Base-by-base conservation (phyloP, 768 basidiomycete species). In the Hirschioporus abietinus region DNA sequence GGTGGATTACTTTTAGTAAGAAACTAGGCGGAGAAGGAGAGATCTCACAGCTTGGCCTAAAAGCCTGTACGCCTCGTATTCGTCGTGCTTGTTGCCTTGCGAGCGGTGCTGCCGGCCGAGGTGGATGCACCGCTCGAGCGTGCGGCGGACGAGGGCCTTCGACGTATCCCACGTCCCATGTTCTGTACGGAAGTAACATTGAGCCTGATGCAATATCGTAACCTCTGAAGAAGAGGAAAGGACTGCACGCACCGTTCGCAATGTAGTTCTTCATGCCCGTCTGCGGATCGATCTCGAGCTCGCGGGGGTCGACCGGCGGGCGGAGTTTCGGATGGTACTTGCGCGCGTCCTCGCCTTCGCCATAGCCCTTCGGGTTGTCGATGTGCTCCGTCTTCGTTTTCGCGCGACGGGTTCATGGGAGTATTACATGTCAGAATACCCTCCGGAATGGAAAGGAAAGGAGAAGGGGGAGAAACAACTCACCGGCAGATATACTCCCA, bases 201-300 rank as follows among this genome's bases (percentile, higher is more conserved):
- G 12, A 52, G 34, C 27, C 24, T 34, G 35, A 23, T 52, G 24
- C 42, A 58, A 27, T n/a, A 30, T 26, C 59, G 71, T 15, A 67
- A 85, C 86, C 86, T 75, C 25, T 12, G 9, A 36, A 64, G 57
- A 20, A 58, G 42, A 35, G 23, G 30, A 35, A 20, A 27, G 35
- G 52, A 34, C 24, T n/a, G 23, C 23, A 58, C 71, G 12, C 67
- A 85, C 87, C 86, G 75, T 95, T 96, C 0, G 92, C 92, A 67
- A 96, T 95, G 76, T 93, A 93, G 71, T 95, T 98, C 81, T 96
- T 96, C 95, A 98, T 96, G 1, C 95, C 96, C 0, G 91, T 92
- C 17, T 82, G 78, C 0, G 84, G 86, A 74, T 98, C 96, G 7
- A 98, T 82, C 71, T 95, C 90, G 0, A 96, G 81, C 72, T 98